Conservation (phyloP, 192 early-diverging fungal genomes). For the Thoreauomyces humboldtii region DNA sequence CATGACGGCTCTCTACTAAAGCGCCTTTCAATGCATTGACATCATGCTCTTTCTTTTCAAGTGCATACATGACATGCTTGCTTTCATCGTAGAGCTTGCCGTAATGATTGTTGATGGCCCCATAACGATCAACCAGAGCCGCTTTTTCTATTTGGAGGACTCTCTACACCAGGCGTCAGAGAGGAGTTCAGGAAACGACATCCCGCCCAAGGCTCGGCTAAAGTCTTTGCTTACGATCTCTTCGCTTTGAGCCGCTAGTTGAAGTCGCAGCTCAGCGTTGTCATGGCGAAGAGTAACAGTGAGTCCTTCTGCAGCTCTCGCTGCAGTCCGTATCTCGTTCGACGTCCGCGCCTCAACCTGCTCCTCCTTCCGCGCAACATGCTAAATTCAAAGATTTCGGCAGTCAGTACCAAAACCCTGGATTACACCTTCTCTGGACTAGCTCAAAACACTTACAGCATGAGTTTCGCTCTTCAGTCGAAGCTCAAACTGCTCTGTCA, state of each 20-base stretch:
- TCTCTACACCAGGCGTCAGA: no score
- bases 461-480: conserved; percentile 31
- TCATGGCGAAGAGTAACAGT: conserved; percentile 40
- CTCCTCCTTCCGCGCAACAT: conserved; percentile 40
- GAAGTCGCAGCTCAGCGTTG: conserved; percentile 40
- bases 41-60: conserved; percentile 53
- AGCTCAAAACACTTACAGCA: conserved; percentile 15
- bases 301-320: conserved; percentile 32
- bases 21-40: conserved; percentile 46
- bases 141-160: background rate
- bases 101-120: conserved; percentile 41
- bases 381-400: no score
- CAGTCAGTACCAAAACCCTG: no score
- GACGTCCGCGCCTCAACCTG: conserved; percentile 19
- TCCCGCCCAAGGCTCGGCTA: no score
- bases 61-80: conserved; percentile 35
- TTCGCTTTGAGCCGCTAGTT: conserved; percentile 24
- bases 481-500: conserved; percentile 42
- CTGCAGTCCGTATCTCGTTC: conserved; percentile 18
- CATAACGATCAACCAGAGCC: conserved; percentile 17
- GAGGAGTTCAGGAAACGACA: no score
- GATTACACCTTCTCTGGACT: no score
- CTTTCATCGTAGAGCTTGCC: conserved; percentile 33
- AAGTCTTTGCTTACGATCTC: conserved; percentile 18
- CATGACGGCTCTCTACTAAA: conserved; percentile 20